phyloP scores from a whole-genome alignment of 1,284 basidiomycete species.

The Lentinus polychrous region DNA sequence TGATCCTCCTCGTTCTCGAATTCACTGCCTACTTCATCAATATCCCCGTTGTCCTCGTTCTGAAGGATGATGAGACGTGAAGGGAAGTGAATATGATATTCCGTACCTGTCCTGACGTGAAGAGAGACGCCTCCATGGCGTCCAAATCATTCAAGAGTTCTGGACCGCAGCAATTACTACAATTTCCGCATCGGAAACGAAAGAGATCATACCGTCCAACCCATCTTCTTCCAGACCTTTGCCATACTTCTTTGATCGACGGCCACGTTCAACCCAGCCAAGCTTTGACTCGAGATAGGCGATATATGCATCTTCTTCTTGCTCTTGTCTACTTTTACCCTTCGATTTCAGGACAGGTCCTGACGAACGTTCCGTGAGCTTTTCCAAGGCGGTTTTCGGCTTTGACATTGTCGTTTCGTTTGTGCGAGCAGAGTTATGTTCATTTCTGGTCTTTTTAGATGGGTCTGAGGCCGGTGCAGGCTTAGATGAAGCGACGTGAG shows the following conservation, averaged over 20 bases:
- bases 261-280: conserved; percentile 22
- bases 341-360: conserved; percentile 5
- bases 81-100: no score
- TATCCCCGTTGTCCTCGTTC: no score
- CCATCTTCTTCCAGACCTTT: conserved; percentile 23
- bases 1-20: conserved; percentile 10
- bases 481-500: background rate
- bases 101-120: conserved; percentile 6
- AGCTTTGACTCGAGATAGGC: conserved; percentile 25
- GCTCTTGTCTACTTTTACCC: conserved; percentile 16
- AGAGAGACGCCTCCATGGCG: conserved; percentile 16
- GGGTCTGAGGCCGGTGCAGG: background rate
- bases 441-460: background rate
- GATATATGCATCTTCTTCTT: conserved; percentile 27
- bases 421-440: background rate
- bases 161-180: conserved; percentile 3
- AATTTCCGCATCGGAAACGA: background rate
- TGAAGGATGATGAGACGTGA: no score
- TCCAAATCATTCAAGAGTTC: conserved; percentile 24
- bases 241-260: conserved; percentile 20
- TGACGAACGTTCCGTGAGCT: conserved; percentile 20
- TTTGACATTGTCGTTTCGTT: conserved; percentile 8
- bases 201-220: conserved; percentile 18
- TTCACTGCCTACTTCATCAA: conserved; percentile 10
- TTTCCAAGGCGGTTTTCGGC: conserved; percentile 28